These are phyloP conservation scores for Jamesozyma jinghongensis DNA, from an alignment of 805 yeast genomes.

Conservation along the genomic window DNA sequence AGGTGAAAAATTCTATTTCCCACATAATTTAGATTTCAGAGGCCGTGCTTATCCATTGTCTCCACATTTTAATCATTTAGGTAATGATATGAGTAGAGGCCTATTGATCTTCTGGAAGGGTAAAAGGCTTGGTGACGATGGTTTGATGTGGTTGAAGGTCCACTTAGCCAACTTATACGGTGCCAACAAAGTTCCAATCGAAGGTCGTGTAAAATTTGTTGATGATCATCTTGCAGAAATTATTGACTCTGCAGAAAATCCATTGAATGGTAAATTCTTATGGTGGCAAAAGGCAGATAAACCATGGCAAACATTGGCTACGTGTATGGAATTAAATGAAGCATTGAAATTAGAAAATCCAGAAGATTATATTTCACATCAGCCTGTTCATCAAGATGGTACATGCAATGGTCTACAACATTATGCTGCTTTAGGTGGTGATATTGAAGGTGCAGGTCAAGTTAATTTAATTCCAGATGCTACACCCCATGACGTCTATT, in stretches of 20 bases:
- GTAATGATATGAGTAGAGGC: constrained; percentile 69
- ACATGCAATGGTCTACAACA: constrained; percentile 82
- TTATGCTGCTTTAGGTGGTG: constrained; percentile 84
- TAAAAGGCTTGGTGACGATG: constrained; percentile 51
- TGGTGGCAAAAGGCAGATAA: constrained; percentile 74
- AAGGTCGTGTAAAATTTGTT: constrained; percentile 51
- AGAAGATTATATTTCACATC: constrained; percentile 52
- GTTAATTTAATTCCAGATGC: constrained; percentile 66
- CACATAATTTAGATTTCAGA: constrained; percentile 73
- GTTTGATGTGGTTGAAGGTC: constrained; percentile 66
- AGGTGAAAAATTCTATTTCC: constrained; percentile 71
- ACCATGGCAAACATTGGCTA: constrained; percentile 75
- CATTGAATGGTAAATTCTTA: constrained; percentile 40
- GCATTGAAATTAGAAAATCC: constrained; percentile 59
- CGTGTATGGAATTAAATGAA: constrained; percentile 55
- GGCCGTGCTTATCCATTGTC: constrained; percentile 79
- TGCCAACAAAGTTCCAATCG: constrained; percentile 59
- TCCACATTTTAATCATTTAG: constrained; percentile 73
- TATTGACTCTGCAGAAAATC: constrained; percentile 51
- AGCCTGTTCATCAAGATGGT: constrained; percentile 81
- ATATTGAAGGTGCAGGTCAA: constrained; percentile 70
- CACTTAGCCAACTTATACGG: constrained; percentile 70
- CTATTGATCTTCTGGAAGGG: constrained; percentile 72
- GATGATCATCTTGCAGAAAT: constrained; percentile 50
- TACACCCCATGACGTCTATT: constrained; percentile 69